phyloP scores from a whole-genome alignment of 139 green algal species.

The Micractinium sp. region DNA sequence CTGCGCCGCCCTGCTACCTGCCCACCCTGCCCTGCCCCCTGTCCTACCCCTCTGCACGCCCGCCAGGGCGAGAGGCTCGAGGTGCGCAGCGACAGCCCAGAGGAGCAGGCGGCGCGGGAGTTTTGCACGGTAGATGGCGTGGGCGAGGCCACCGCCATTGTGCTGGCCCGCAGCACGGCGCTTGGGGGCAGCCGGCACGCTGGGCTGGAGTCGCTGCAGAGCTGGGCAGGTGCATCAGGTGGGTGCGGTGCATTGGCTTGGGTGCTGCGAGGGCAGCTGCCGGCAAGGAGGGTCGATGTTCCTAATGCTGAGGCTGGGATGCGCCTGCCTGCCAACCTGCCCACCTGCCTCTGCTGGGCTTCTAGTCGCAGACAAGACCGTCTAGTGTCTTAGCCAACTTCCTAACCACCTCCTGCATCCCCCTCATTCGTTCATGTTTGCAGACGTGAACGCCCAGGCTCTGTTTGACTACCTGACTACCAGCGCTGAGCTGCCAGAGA shows the following conservation, averaged over 20 bases:
- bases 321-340: neutral
- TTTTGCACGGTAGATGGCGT: constrained; percentile 51
- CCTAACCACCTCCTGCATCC: neutral
- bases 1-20: too few species aligned
- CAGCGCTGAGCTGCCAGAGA: constrained; percentile 50
- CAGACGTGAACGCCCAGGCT: neutral
- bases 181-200: constrained; percentile 41
- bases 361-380: neutral
- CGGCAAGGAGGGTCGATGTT: neutral
- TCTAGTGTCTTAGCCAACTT: neutral
- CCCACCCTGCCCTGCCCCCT: too few species aligned
- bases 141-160: constrained; percentile 48
- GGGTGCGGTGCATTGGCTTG: neutral
- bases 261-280: neutral
- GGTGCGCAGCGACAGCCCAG: neutral
- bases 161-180: constrained; percentile 41
- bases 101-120: constrained; percentile 48
- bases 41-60: neutral
- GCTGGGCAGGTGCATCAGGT: constrained; percentile 29
- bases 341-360: neutral
- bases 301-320: neutral
- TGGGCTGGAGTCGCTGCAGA: constrained; percentile 16
- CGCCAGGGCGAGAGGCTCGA: constrained; percentile 24
- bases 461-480: constrained; percentile 22
- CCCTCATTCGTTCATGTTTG: neutral